phyloP scores from a whole-genome alignment of 768 basidiomycete genomes.

The Pisolithus tinctorius region DNA sequence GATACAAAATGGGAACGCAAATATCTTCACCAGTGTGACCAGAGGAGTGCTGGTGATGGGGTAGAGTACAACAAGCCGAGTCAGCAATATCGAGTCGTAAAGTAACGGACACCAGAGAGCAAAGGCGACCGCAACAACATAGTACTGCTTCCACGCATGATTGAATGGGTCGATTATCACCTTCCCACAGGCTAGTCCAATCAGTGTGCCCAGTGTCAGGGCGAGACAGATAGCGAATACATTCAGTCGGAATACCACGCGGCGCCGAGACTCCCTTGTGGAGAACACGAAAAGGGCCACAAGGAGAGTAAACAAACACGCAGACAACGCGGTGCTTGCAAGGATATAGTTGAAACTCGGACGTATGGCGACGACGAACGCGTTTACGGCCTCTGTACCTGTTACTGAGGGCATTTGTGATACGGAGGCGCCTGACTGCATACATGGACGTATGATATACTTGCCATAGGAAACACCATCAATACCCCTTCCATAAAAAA shows the following conservation, averaged over 20 bases:
- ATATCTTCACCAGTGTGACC: constrained; percentile 13
- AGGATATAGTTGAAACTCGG: constrained; percentile 16
- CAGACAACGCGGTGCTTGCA: constrained; percentile 21
- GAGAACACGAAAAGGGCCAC: constrained; percentile 30
- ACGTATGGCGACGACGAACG: constrained; percentile 13
- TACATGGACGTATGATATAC: neutral
- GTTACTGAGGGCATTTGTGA: neutral
- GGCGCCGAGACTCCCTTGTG: constrained; percentile 17
- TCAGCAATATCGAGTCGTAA: constrained; percentile 31
- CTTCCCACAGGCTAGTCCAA: constrained; percentile 3
- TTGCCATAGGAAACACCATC: neutral
- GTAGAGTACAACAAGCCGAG: constrained; percentile 31
- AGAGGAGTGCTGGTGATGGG: constrained; percentile 16
- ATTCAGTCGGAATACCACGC: constrained; percentile 29
- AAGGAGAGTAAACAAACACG: constrained; percentile 28
- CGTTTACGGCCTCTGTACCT: neutral
- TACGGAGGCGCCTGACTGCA: no score
- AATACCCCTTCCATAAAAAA: no score
- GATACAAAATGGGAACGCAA: constrained; percentile 23
- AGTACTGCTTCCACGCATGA: constrained; percentile 9
- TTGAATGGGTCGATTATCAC: constrained; percentile 12
- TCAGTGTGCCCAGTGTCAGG: constrained; percentile 24
- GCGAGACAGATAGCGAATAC: constrained; percentile 17
- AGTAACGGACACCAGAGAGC: constrained; percentile 26
- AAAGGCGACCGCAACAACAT: constrained; percentile 17